These are phyloP conservation scores for Vitis hybrid DNA, from an alignment of 177 flowering plant species.

Conservation along the genomic window DNA sequence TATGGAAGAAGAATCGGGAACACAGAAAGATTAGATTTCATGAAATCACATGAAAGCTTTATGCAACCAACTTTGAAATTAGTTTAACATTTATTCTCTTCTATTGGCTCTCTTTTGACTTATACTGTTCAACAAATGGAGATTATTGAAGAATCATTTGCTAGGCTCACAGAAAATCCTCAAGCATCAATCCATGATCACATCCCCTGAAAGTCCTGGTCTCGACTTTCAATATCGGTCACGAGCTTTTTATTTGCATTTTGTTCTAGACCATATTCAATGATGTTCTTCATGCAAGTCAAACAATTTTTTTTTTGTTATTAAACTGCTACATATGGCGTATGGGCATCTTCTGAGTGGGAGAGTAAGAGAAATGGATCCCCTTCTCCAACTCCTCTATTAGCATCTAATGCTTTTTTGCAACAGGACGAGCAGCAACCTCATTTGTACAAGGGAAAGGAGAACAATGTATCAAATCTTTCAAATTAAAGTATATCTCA, in stretches of 20 bases:
- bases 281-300: conserved; percentile 8
- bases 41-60: conserved; percentile 41
- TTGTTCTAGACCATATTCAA: neutral
- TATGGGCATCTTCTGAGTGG: conserved; percentile 10
- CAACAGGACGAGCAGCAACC: conserved; percentile 12
- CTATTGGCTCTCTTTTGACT: conserved; percentile 25
- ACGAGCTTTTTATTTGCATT: conserved; percentile 8
- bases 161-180: conserved; percentile 11
- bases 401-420: conserved; percentile 33
- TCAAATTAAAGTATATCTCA: neutral
- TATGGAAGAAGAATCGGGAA: conserved; percentile 29
- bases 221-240: conserved; percentile 6
- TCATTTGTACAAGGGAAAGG: conserved; percentile 6
- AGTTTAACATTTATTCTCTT: conserved; percentile 24
- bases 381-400: neutral
- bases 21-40: conserved; percentile 56
- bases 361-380: neutral
- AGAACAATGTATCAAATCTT: conserved; percentile 34
- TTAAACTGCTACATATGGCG: neutral
- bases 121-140: conserved; percentile 21
- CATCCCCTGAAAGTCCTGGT: conserved; percentile 1
- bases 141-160: conserved; percentile 28
- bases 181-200: conserved; percentile 15
- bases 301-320: neutral
- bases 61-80: conserved; percentile 31